phyloP scores from a whole-genome alignment of 1,139 yeast species.

The Diutina catenulata region DNA sequence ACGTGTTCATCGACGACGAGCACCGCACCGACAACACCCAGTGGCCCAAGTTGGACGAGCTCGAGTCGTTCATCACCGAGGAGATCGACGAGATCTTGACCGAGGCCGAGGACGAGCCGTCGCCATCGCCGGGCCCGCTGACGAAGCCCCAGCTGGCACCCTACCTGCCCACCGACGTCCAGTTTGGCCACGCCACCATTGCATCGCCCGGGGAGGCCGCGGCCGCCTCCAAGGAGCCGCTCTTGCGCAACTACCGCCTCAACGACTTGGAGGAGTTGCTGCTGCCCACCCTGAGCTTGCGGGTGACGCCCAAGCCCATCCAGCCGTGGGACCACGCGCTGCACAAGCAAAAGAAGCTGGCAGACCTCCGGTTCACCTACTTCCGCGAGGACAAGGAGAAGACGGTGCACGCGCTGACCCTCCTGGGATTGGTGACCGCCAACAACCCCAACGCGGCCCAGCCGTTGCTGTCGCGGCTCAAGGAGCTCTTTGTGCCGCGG shows the following conservation, averaged over 20 bases:
- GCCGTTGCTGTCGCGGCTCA: conserved; percentile 11
- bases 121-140: conserved; percentile 5
- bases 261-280: conserved; percentile 52
- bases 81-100: conserved; percentile 10
- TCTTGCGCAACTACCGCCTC: conserved; percentile 30
- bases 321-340: conserved; percentile 54
- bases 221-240: conserved; percentile 11
- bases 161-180: conserved; percentile 6
- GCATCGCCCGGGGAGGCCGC: neutral
- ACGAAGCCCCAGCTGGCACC: conserved; percentile 8
- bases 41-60: conserved; percentile 6
- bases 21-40: conserved; percentile 10
- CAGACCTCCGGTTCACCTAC: conserved; percentile 61
- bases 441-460: conserved; percentile 9
- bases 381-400: conserved; percentile 83
- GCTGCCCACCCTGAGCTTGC: conserved; percentile 14
- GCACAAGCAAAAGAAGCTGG: conserved; percentile 11
- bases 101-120: conserved; percentile 7
- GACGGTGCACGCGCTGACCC: conserved; percentile 82
- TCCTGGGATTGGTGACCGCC: conserved; percentile 58
- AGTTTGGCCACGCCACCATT: conserved; percentile 1
- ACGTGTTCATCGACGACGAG: conserved; percentile 33
- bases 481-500: conserved; percentile 17
- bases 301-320: conserved; percentile 42
- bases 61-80: conserved; percentile 11